Evolutionary conservation across 331 rosid genomes (phyloP), one percentile per base, ranked within the genome.

Genomic region (Pyrus hybrid): DNA sequence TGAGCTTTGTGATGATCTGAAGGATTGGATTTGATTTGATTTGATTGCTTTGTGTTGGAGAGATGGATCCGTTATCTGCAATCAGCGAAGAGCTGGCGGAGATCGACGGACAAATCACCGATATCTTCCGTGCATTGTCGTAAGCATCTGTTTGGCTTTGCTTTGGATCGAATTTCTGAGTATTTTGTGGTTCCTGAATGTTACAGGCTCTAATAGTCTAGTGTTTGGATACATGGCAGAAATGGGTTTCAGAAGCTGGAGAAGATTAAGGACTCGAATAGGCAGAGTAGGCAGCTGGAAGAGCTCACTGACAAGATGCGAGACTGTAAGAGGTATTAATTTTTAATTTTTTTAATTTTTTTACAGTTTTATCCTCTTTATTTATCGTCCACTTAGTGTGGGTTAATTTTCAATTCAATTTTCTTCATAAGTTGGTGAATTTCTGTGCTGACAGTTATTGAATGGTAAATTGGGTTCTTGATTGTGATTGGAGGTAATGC

Each of bases 181-280:
- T 1, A 18, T 20, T 65, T 63, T 33, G n/a, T 58, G 16, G n/a
- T 47, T 14, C 23, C 4, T 30, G 35, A 7, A 69, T 0, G 3
- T 28, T 17, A 8, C 10, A 68, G 64, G 4, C 47, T 58, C 14
- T 57, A 2, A 23, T 33, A 2, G 16, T 67, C n/a, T 51, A 5
- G 57, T 65, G 18, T 75, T 65, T 61, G 51, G 21, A 73, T 56
- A 18, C 28, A 32, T 75, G 70, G 13, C 84, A 93, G 98, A 66
- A 91, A 93, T 89, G 98, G 97, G 22, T 93, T 93, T 79, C 98
- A 93, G 85, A 93, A 93, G 86, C 56, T 93, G 95, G 97, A 93
- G 85, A 93, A 89, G 89, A 88, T 93, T 61, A 93, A 89, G 86
- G 98, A 93, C 70, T 80, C 96, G 2, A 87, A 82, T 76, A 83